Evolutionary conservation across 2,329 filamentous ascomycete species (phyloP).

Genomic region (Venturia nashicola): DNA sequence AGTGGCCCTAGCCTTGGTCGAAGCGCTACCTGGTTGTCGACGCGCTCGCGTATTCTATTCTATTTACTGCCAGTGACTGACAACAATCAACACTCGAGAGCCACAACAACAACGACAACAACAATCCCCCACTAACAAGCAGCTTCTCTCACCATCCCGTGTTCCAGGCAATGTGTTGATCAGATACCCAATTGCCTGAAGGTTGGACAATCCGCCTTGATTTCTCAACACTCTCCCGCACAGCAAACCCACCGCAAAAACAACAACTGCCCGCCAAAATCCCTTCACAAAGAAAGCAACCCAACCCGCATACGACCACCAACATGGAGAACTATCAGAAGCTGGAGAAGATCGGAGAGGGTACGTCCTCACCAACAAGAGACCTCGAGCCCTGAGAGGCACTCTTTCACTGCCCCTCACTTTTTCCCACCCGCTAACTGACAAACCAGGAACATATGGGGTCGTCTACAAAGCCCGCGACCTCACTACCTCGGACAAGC

Average conservation of each 20-base stretch:
- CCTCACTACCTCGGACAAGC: slow-evolving; percentile 60
- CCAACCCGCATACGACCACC: not conserved
- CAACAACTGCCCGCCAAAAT: not conserved
- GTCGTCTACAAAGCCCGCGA: slow-evolving; percentile 92
- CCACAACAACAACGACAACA: not conserved
- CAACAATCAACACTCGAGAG: not conserved
- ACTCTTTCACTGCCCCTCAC: not conserved
- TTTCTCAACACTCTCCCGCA: not conserved
- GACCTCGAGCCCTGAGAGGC: not conserved
- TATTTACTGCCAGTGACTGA: not conserved
- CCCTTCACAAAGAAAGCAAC: not conserved
- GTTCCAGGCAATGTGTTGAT: slow-evolving; percentile 1
- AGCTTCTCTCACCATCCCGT: not conserved
- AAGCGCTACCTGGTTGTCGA: not conserved
- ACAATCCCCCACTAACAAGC: not conserved
- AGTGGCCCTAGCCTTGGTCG: not conserved
- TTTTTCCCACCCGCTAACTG: not conserved
- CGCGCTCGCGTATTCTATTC: not conserved
- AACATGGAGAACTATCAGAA: slow-evolving; percentile 92
- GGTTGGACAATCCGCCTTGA: not conserved
- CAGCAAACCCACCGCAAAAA: not conserved
- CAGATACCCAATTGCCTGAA: not conserved
- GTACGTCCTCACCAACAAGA: slow-evolving; percentile 32
- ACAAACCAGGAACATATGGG: slow-evolving; percentile 69
- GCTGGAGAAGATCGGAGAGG: slow-evolving; percentile 92